Conservation (phyloP, 2,329 filamentous ascomycete species). For the Ciborinia camelliae region DNA sequence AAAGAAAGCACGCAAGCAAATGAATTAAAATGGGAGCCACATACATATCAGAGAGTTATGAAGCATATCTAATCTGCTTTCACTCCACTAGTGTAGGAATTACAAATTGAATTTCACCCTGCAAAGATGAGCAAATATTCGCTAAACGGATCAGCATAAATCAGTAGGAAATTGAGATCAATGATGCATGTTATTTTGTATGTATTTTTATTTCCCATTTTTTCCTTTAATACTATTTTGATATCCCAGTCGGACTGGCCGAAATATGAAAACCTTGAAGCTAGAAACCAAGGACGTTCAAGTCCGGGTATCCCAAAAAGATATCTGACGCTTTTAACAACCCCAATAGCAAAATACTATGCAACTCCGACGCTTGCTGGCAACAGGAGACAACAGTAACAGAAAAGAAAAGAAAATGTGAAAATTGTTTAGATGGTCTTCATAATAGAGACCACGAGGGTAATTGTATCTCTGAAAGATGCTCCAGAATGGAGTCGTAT, state of each 20-base stretch:
- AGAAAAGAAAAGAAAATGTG: neutral
- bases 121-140: neutral
- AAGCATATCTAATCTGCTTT: neutral
- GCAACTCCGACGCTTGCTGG: constrained; percentile 1
- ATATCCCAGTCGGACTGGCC: neutral
- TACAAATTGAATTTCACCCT: neutral
- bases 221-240: constrained; percentile 5
- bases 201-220: constrained; percentile 8
- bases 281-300: constrained; percentile 8
- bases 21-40: neutral
- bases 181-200: constrained; percentile 3
- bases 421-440: neutral
- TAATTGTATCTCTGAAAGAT: neutral
- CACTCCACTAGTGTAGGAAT: neutral
- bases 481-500: neutral
- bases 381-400: neutral
- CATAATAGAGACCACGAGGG: neutral
- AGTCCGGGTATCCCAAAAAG: constrained; percentile 17
- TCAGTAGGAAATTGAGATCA: neutral
- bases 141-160: neutral
- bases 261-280: neutral
- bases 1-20: constrained; percentile 7
- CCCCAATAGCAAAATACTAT: neutral
- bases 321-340: neutral
- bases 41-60: neutral